Evolutionary conservation across 257 asterid genomes (phyloP).

Genomic region (Nicotiana paniculata): DNA sequence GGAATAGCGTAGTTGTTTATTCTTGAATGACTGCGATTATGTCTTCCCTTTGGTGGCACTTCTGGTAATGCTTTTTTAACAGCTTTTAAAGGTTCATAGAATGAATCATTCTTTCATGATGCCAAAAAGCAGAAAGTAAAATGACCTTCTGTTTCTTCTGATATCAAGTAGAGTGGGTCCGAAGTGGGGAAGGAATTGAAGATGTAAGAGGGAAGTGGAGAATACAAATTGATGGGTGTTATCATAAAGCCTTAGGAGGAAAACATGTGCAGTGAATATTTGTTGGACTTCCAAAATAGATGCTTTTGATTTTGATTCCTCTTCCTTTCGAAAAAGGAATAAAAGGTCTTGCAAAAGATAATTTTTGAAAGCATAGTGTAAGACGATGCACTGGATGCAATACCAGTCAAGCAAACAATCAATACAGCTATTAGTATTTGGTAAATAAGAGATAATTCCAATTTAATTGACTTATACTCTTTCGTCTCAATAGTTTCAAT

Average conservation of each 20-base stretch:
- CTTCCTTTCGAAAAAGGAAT: neutral
- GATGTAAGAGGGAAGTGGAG: too few species aligned
- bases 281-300: neutral
- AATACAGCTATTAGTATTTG: neutral
- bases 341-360: neutral
- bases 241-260: too few species aligned
- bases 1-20: too few species aligned
- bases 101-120: too few species aligned
- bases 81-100: too few species aligned
- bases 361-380: neutral
- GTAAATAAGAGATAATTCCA: neutral
- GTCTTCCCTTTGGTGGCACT: neutral
- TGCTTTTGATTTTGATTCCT: neutral
- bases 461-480: neutral
- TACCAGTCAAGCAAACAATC: neutral
- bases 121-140: too few species aligned
- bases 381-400: neutral
- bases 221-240: too few species aligned
- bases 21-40: neutral
- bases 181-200: too few species aligned
- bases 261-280: too few species aligned
- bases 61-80: neutral
- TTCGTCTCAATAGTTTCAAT: slow-evolving; percentile 47
- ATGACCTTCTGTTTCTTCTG: too few species aligned
- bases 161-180: too few species aligned